Base-by-base conservation (phyloP, 2,329 filamentous ascomycete genomes). In the Fonsecaea pedrosoi region DNA sequence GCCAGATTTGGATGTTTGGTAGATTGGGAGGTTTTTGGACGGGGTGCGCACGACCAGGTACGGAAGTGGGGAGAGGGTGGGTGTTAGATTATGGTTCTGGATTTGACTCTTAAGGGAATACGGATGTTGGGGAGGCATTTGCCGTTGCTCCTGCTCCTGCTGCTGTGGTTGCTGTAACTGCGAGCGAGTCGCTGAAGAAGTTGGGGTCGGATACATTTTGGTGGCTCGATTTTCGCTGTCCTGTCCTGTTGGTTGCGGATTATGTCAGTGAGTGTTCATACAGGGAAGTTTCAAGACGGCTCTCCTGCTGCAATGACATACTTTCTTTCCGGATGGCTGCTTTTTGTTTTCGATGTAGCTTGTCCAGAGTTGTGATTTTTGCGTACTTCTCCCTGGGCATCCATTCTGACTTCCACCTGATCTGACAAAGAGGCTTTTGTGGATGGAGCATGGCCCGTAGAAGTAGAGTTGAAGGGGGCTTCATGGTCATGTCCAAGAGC, bases 1-100 rank as follows among this genome's bases (percentile, higher is more conserved):
- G 60, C 92, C 92, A 12, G 87, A 84, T 81, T 92, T 94, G 70
- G 80, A 82, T 71, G 88, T 83, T 15, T 88, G 83, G 80, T 98
- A 99, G 54, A 98, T 86, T 30, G 92, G 88, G 2, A 95, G 82
- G 71, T 92, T 87, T 56, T 88, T 86, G 42, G 86, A 89, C 1
- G 83, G 81, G 2, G 92, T 94, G 69, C 92, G 89, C 60, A 83
- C 83, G 70, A 98, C 85, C 73, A 89, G 85, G 82, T 93, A 97
- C 10, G 87, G 85, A 35, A 87, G 77, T 57, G 79, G 63, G 78
- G 79, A 60, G 18, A 66, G 72, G 73, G n/a, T 71, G 69, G 66
- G 45, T 12, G 59, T 60, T 76, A 75, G 64, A 32, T 73, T 67
- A 58, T 35, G 73, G 60, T 77, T 68, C 79, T 76, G 70, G 82